Evolutionary conservation across 495 filamentous ascomycete genomes (phyloP), one percentile per base, ranked within the genome.

Genomic region (Aspergillus sclerotiicarbonarius): DNA sequence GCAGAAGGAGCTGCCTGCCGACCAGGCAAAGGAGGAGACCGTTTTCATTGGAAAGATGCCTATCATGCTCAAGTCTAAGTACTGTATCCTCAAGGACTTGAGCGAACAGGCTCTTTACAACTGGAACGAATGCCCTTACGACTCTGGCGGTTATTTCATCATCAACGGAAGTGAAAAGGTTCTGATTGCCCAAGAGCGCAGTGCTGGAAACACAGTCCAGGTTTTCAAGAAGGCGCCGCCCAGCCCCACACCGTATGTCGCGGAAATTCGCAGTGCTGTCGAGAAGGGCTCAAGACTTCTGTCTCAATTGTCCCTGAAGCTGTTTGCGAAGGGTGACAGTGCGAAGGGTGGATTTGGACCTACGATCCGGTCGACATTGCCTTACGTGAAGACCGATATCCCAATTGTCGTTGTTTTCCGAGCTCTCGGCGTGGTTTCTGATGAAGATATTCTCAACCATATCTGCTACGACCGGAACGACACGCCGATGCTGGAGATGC

Each of bases 81-180:
- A 92, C 62, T 99, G 94, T 76, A 87, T 91, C 51, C 74, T 99
- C 60, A 88, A 87, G 64, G 85, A 88, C 56, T 80, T 92, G 63
- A 81, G 81, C 51, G 92, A 97, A 58, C 84, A 90, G 52, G 84
- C 87, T 16, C 80, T 98, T 1, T 96, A 93, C 66, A 78, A 85
- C 10, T 86, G 90, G 72, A 93, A 93, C 67, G 94, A 99, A 73
- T 99, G 94, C 56, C 94, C 95, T 0, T 98, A 96, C 71, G 94
- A 99, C 67, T 93, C 94, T 62, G 94, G 94, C 49, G 94, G 94
- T 56, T 99, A 99, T 63, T 99, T 99, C 71, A 88, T 99, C 59
- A 98, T 99, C 76, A 99, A 98, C 74, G 94, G 94, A n/a, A 94
- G 90, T 69, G 94, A 99, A 71, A 99, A 99, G 81, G 94, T 99